Percentiles rank a stretch among this genome's conserved stretches.
Evolutionary conservation across 805 yeast species (phyloP).

Genomic region (Torulaspora franciscae): DNA sequence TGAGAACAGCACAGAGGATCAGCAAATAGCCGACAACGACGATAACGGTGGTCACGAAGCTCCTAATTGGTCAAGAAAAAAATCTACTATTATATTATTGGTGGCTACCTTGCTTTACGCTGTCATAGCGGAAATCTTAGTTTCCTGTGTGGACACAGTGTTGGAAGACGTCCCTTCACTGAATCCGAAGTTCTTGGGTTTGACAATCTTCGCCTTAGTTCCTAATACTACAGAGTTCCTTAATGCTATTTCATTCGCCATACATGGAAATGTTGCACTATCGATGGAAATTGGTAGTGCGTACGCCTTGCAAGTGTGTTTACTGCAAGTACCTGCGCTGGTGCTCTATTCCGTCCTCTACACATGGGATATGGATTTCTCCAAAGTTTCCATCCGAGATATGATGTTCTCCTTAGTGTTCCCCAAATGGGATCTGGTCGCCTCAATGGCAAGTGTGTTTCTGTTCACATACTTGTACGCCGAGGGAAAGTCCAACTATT

Average conservation of each 20-base stretch:
- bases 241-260: conserved; percentile 94
- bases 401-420: conserved; percentile 75
- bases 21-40: conserved; percentile 27
- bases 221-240: conserved; percentile 96
- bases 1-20: conserved; percentile 11
- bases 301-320: conserved; percentile 90
- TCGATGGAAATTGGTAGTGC: conserved; percentile 99
- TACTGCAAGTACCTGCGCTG: conserved; percentile 87
- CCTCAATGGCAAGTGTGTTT: conserved; percentile 77
- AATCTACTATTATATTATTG: conserved; percentile 75
- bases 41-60: conserved; percentile 82
- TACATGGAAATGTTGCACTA: conserved; percentile 90
- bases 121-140: conserved; percentile 87
- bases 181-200: conserved; percentile 84
- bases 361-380: conserved; percentile 35
- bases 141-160: conserved; percentile 87
- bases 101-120: conserved; percentile 87
- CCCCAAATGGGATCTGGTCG: conserved; percentile 93
- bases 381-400: conserved; percentile 33
- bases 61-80: conserved; percentile 90
- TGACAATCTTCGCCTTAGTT: conserved; percentile 91
- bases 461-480: conserved; percentile 91
- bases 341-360: conserved; percentile 66
- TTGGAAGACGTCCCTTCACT: conserved; percentile 65
- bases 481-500: conserved; percentile 93